Conservation (phyloP, 2,329 filamentous ascomycete species). For the Hypomyces perniciosus region DNA sequence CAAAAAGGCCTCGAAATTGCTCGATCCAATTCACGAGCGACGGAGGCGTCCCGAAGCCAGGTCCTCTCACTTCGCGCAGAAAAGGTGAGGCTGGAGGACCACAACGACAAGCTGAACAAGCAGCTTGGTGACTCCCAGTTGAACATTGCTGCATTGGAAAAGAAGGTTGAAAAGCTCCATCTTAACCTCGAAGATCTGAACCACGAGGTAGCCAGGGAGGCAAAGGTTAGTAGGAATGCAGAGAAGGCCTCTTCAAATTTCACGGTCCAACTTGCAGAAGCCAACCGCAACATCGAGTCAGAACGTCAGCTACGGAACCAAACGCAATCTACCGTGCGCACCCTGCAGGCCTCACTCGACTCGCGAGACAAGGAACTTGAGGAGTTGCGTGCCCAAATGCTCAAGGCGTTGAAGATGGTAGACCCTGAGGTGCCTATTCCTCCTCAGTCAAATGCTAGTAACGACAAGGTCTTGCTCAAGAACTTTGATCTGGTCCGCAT, state of each 20-base stretch:
- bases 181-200: constrained; percentile 86
- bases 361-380: constrained; percentile 73
- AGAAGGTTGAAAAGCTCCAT: constrained; percentile 88
- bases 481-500: constrained; percentile 82
- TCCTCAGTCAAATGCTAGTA: constrained; percentile 50
- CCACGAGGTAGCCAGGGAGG: constrained; percentile 84
- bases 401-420: constrained; percentile 78
- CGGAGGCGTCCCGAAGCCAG: constrained; percentile 74
- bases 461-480: constrained; percentile 63
- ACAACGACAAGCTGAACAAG: constrained; percentile 71
- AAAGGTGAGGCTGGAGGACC: constrained; percentile 76
- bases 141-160: constrained; percentile 76
- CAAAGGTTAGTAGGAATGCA: constrained; percentile 81
- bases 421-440: constrained; percentile 66
- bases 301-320: constrained; percentile 81
- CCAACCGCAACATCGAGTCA: constrained; percentile 82
- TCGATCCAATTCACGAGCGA: constrained; percentile 77
- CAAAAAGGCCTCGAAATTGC: constrained; percentile 97
- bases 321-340: constrained; percentile 77
- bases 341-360: constrained; percentile 73
- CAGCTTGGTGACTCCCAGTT: constrained; percentile 84
- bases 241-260: constrained; percentile 80
- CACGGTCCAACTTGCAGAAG: constrained; percentile 79
- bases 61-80: constrained; percentile 72
- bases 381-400: constrained; percentile 72